Evolutionary conservation across 2,329 filamentous ascomycete genomes (phyloP), one percentile per base, ranked within the genome.

Genomic region (Fusarium illudens): DNA sequence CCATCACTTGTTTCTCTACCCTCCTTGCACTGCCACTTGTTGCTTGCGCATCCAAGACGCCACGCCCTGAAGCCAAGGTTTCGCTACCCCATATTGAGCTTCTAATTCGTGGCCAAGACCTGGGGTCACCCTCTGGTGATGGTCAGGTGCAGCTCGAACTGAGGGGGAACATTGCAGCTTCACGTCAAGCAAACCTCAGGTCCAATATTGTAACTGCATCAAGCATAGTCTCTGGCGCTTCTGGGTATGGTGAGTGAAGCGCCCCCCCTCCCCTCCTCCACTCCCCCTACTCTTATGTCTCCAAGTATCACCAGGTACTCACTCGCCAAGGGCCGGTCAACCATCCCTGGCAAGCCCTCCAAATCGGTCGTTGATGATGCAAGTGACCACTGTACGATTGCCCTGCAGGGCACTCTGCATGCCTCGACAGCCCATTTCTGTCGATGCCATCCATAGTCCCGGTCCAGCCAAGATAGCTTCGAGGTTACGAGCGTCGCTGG

Each of bases 61-160:
- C 60, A 65, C 71, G 58, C 56, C 62, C 54, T 62, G 56, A 58
- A 71, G 69, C 69, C 62, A 72, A 72, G 71, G 57, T 58, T 58
- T 57, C 29, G 57, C 39, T 67, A 65, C 65, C 64, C 65, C 65
- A 56, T 63, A 62, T 70, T 34, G 64, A 65, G 46, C 44, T 44
- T 62, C 30, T 55, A 51, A 65, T 57, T 60, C 39, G 33, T 34
- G 34, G 67, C 71, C 69, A 71, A 73, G 67, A 65, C 69, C 58
- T 58, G 61, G 58, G 63, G 54, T 58, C 42, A 51, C 49, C 48
- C 15, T 44, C 59, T 33, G 54, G 39, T 37, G 15, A 27, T 63
- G 71, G 67, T 63, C 71, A 73, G 46, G 60, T 70, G 55, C 57
- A 39, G 22, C 15, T 55, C 22, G n/a, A 30, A 53, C 57, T 58